Evolutionary conservation across 805 yeast genomes (phyloP), one percentile per base, ranked within the genome.

Genomic region (Candida orba): DNA sequence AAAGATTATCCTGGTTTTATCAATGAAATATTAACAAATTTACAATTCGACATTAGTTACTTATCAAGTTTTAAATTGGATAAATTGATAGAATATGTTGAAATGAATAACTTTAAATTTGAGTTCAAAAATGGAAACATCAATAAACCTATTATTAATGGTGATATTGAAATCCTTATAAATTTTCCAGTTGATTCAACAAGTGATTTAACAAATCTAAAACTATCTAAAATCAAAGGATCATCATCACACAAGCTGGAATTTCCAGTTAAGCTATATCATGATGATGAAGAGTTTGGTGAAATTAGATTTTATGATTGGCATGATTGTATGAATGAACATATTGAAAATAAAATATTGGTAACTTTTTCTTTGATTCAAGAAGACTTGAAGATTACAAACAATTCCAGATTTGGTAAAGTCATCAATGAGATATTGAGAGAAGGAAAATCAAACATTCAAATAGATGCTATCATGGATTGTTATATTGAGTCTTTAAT

Each of bases 301-400:
- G 62, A 66, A n/a, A 54, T 76, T 13, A 64, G 66, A 5, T 52
- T 73, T 51, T 54, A 55, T 9, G 67, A 66, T 7, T 78, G 82
- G 82, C 63, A 64, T 22, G 48, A 52, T n/a, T 65, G 75, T 6
- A 58, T 59, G 1, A 72, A 78, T 5, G 58, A 43, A 30, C 34
- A 47, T 18, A 43, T 52, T 30, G 44, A 38, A 7, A 31, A 48
- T 13, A 55, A 59, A 23, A 60, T 71, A 47, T 57, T 59, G 15
- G 57, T 77, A 1, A 57, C 56, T 31, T 62, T 76, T 38, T 61
- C 55, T 35, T 57, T 77, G 25, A 63, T 65, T n/a, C 62, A 68
- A 35, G 65, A 72, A 34, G 67, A 71, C 7, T 56, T 76, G 39
- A 55, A 62, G 14, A 64, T 78, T n/a, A 60, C 64, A 0, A 64